Conservation (phyloP, 495 filamentous ascomycete species). For the Aspergillus sparsus region DNA sequence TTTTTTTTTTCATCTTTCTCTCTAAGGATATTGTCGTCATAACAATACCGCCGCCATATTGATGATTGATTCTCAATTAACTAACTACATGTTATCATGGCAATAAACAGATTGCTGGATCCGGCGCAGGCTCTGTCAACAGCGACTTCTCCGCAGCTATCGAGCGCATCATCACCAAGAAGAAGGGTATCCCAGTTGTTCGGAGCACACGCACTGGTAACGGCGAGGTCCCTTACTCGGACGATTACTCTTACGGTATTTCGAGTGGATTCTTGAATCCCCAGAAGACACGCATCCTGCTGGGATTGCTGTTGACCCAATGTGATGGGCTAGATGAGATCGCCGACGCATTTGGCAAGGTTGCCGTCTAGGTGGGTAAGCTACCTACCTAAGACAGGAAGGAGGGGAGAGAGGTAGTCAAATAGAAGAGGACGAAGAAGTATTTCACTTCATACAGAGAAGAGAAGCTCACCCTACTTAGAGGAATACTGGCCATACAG, state of each 20-base stretch:
- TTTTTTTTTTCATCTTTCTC: neutral
- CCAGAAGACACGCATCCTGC: constrained; percentile 31
- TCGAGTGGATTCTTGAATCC: constrained; percentile 38
- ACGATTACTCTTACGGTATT: constrained; percentile 27
- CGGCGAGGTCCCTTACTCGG: constrained; percentile 37
- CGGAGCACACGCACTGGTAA: constrained; percentile 32
- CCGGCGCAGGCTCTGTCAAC: constrained; percentile 32
- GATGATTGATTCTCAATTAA: too few species aligned
- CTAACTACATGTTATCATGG: neutral
- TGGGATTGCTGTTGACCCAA: constrained; percentile 32
- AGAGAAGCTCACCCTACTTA: too few species aligned
- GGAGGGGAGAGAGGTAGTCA: too few species aligned
- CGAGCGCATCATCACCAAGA: constrained; percentile 20
- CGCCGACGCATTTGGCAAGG: constrained; percentile 24
- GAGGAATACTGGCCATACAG: too few species aligned
- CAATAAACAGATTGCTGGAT: constrained; percentile 29
- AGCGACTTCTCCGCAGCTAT: constrained; percentile 25
- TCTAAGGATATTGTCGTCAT: too few species aligned
- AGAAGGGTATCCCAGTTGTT: constrained; percentile 27
- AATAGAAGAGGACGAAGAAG: too few species aligned
- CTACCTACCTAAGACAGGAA: too few species aligned
- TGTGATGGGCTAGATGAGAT: constrained; percentile 30
- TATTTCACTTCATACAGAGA: too few species aligned
- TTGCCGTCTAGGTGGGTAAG: constrained; percentile 9
- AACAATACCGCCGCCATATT: too few species aligned